Evolutionary conservation across 306 rosid genomes (phyloP), one percentile per base, ranked within the genome.

Genomic region (Prosopis cineraria): DNA sequence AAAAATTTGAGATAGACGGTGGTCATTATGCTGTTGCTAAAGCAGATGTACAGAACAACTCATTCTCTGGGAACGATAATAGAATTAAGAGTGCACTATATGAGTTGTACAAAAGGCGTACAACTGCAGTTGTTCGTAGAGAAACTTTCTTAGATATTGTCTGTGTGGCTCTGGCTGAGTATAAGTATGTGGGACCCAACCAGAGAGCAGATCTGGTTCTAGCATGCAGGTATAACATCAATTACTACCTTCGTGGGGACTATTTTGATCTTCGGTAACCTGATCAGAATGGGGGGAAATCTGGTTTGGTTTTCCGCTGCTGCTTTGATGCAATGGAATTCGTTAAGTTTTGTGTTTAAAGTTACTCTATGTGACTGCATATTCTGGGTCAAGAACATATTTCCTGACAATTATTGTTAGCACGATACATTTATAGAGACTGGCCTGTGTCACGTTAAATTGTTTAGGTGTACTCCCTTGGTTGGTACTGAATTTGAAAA

Each of bases 141-240:
- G 89, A 87, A 78, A 78, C 70, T 44, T 95, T 92, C 81, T 75
- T 95, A 67, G 88, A 91, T 63, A 83, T 92, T 82, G 94, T 88
- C 45, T 95, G 98, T 83, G 91, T 85, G 59, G 89, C 93, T 78
- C 62, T 92, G 84, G 87, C 98, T 40, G 91, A 91, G 83, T 95
- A 95, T 70, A 95, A 95, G 84, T 95, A 92, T 75, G 87, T 95
- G 60, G 93, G 98, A 79, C 97, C 97, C 76, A 92, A 91, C 82
- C 97, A 95, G 83, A 91, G 98, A 83, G 87, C 83, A 16, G 98
- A 95, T 85, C 79, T 95, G 79, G 63, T 82, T 58, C 73, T 95
- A 81, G 97, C 98, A 59, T 92, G 97, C 98, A 92, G 98, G 98
- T 92, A 85, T 12, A 33, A 5, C 53, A 14, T 30, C 67, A 37